Evolutionary conservation across 805 yeast species (phyloP).

Genomic region (Kodamaea hsintzibuensis): DNA sequence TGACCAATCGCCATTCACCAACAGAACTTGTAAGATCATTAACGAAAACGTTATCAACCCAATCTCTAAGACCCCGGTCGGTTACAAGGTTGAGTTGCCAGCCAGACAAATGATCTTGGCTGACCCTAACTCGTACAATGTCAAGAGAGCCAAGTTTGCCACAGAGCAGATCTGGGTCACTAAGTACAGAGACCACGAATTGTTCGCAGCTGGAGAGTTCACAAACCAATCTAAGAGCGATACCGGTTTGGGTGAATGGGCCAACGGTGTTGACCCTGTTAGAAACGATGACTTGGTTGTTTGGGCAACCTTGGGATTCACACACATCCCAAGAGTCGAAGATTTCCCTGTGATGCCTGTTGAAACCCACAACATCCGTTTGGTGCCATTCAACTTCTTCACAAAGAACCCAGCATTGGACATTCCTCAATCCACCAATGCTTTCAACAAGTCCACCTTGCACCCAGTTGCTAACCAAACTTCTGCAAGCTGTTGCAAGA

Average conservation of each 20-base stretch:
- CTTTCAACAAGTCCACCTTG: constrained; percentile 63
- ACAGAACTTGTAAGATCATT: constrained; percentile 71
- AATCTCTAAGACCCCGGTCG: constrained; percentile 69
- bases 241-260: constrained; percentile 72
- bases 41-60: constrained; percentile 74
- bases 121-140: constrained; percentile 59
- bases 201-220: constrained; percentile 83
- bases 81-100: constrained; percentile 71
- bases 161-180: constrained; percentile 83
- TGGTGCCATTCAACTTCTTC: constrained; percentile 74
- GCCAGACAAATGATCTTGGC: constrained; percentile 78
- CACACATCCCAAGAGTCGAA: constrained; percentile 80
- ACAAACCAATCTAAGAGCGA: constrained; percentile 76
- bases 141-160: constrained; percentile 71
- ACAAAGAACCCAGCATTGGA: constrained; percentile 77
- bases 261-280: constrained; percentile 63
- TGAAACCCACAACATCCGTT: constrained; percentile 65
- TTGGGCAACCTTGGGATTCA: constrained; percentile 81
- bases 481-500: constrained; percentile 37
- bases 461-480: constrained; percentile 24
- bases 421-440: constrained; percentile 68
- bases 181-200: constrained; percentile 68
- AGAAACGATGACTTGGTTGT: constrained; percentile 76
- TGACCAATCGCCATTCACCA: constrained; percentile 75
- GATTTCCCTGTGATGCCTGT: constrained; percentile 92